Conservation (phyloP, 805 yeast genomes). For the Yamadazyma sp. region DNA sequence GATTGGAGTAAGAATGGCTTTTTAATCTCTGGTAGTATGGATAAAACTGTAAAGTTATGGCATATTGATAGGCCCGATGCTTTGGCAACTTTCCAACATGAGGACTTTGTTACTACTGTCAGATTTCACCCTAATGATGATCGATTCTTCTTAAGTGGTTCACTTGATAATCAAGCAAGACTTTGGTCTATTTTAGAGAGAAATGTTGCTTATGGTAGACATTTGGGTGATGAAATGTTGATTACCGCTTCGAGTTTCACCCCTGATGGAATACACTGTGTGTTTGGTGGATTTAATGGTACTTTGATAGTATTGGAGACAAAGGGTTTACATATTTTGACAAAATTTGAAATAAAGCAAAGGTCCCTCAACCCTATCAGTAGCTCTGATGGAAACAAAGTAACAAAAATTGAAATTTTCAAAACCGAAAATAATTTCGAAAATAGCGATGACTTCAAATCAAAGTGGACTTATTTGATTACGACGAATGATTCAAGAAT, state of each 20-base stretch:
- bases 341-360: slow-evolving; percentile 30
- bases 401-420: slow-evolving; percentile 71
- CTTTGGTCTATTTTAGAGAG: slow-evolving; percentile 85
- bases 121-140: slow-evolving; percentile 84
- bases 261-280: slow-evolving; percentile 56
- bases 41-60: slow-evolving; percentile 80
- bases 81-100: slow-evolving; percentile 62
- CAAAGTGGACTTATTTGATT: slow-evolving; percentile 43
- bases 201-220: slow-evolving; percentile 48
- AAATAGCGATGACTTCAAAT: slow-evolving; percentile 10
- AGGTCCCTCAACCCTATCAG: slow-evolving; percentile 15
- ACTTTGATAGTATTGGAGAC: slow-evolving; percentile 59
- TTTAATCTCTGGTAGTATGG: slow-evolving; percentile 78
- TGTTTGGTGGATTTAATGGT: slow-evolving; percentile 82
- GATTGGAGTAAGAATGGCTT: slow-evolving; percentile 91
- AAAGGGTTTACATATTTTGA: slow-evolving; percentile 49
- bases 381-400: slow-evolving; percentile 41
- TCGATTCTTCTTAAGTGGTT: slow-evolving; percentile 79
- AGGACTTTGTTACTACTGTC: slow-evolving; percentile 80
- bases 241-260: slow-evolving; percentile 76
- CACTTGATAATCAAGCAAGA: slow-evolving; percentile 69
- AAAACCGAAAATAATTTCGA: slow-evolving; percentile 16
- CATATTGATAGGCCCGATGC: slow-evolving; percentile 67
- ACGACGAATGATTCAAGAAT: slow-evolving; percentile 83
- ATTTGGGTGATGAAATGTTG: slow-evolving; percentile 58